Evolutionary conservation across 495 filamentous ascomycete species (phyloP), one percentile per base, ranked within the genome.

Genomic region (Penicillium herquei): DNA sequence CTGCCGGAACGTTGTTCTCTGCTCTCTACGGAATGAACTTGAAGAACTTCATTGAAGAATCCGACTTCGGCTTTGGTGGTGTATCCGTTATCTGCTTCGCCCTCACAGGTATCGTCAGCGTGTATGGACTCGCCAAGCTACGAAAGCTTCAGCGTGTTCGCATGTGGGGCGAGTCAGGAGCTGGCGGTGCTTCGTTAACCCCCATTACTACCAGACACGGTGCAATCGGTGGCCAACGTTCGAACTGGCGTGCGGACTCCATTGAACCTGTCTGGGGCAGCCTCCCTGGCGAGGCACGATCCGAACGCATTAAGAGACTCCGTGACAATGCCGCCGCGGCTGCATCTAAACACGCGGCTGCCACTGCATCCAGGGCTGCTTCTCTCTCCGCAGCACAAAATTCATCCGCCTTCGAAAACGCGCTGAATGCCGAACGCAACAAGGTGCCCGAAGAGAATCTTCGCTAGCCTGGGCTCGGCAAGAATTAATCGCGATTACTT

Each of bases 1-100:
- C 89, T 52, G 87, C 91, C 61, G 94, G 94, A 32, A 96, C 95
- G 47, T 91, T 98, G 65, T 83, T 96, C 66, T 94, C 94, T 30
- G 91, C 90, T n/a, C 85, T 98, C 11, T 98, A 98, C 78, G 94
- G 94, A 61, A 97, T 97, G 92, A 98, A 98, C 73, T 78, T 98
- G 58, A 95, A 96, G 67, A 98, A 98, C 71, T 98, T 98, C 71
- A 87, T 98, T 58, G 94, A 98, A 76, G 94, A 98, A 70, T 90
- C 89, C n/a, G 85, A 91, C 69, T 78, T 92, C 64, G 94, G 92
- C 9, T 97, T 98, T 69, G 76, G 79, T 30, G 84, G 81, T 41
- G 85, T 98, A 57, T 89, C 85, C 3, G 77, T 71, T 12, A 78
- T 80, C 58, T 92, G 87, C 52, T 80, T 89, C 54, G 71, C 87